phyloP scores from a whole-genome alignment of 129 eudicot genomes.

The Daucus carota region DH1_v3.0 NC_030386.2:12480001-12480500 shows the following conservation, averaged over 20 bases:
- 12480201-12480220: too few relatives aligned
- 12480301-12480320: neutral
- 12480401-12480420: slow-evolving; percentile 73
- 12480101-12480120: slow-evolving; percentile 73
- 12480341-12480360: slow-evolving; percentile 97
- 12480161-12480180: neutral
- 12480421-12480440: slow-evolving; percentile 1
- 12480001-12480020: slow-evolving; percentile 30
- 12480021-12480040: slow-evolving; percentile 48
- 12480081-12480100: slow-evolving; percentile 95
- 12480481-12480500: neutral
- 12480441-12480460: neutral
- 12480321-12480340: slow-evolving; percentile 47
- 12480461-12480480: neutral
- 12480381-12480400: slow-evolving; percentile 88
- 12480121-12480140: slow-evolving; percentile 1
- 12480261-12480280: too few relatives aligned
- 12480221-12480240: too few relatives aligned
- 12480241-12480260: too few relatives aligned
- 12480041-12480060: slow-evolving; percentile 65
- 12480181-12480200: too few relatives aligned
- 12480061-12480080: slow-evolving; percentile 72
- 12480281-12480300: neutral
- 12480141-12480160: neutral
- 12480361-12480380: slow-evolving; percentile 89